Evolutionary conservation across 768 basidiomycete species (phyloP).

Genomic region (Lactarius hengduanensis): DNA sequence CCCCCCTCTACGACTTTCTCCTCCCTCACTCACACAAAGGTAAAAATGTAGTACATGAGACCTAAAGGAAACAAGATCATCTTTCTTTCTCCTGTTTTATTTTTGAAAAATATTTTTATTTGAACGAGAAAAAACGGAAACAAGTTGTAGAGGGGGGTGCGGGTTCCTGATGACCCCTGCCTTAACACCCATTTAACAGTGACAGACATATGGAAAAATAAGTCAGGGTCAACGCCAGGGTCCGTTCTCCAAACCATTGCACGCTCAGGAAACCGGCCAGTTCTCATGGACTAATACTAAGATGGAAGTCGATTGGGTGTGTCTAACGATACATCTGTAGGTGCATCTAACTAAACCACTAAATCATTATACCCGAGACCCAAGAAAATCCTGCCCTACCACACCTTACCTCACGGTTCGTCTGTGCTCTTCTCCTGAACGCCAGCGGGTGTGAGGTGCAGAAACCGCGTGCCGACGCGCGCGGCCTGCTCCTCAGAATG

Average conservation of each 20-base stretch:
- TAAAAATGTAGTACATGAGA: too few relatives aligned
- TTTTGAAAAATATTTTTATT: too few relatives aligned
- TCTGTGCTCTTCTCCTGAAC: conserved; percentile 31
- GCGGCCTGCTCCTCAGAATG: conserved; percentile 80
- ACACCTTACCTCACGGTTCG: neutral
- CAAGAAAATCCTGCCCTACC: neutral
- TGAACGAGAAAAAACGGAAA: too few relatives aligned
- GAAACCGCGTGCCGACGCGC: conserved; percentile 69
- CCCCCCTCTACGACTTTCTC: too few relatives aligned
- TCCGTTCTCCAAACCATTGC: neutral
- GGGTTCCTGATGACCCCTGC: too few relatives aligned
- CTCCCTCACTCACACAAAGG: too few relatives aligned
- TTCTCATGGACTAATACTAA: neutral
- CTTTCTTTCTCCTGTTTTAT: too few relatives aligned
- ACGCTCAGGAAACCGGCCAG: neutral
- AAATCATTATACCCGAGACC: conserved; percentile 6
- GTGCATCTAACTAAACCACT: conserved; percentile 5
- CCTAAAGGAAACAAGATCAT: too few relatives aligned
- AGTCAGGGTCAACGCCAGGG: neutral
- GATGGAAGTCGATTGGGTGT: conserved; percentile 3
- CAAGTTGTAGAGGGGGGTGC: too few relatives aligned
- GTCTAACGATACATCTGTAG: conserved; percentile 10
- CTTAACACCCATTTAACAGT: neutral
- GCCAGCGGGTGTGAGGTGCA: conserved; percentile 39
- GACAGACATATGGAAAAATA: neutral